These are phyloP conservation scores for Cytospora piceicola DNA, from an alignment of 2,329 filamentous ascomycete species.

Conservation along the genomic window DNA sequence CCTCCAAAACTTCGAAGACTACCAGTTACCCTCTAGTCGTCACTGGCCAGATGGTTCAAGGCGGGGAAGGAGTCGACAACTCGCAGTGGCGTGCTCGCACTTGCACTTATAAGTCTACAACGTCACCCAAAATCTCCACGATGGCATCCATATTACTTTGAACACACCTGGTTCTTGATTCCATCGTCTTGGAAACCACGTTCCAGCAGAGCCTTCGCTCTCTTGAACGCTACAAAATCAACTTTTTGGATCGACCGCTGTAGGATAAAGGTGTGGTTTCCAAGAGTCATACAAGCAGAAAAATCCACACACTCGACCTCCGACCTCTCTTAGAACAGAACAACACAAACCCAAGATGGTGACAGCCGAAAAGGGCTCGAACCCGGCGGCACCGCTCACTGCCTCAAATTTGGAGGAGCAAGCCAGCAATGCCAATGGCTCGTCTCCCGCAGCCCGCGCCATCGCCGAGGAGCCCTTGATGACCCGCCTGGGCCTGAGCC, in stretches of 20 bases:
- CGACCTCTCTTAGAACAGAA: too few species aligned
- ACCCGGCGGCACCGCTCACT: too few species aligned
- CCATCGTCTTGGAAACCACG: not conserved
- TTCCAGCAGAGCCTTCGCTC: not conserved
- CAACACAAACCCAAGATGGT: not conserved
- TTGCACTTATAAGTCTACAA: too few species aligned
- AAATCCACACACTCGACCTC: too few species aligned
- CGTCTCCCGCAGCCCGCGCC: slow-evolving; percentile 14
- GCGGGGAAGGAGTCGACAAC: too few species aligned
- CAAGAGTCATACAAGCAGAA: not conserved
- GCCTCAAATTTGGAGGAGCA: slow-evolving; percentile 2
- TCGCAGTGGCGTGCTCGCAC: too few species aligned
- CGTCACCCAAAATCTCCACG: too few species aligned
- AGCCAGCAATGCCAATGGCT: slow-evolving; percentile 7
- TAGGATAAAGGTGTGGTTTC: not conserved
- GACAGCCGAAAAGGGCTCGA: not conserved
- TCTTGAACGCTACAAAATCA: not conserved
- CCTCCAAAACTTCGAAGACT: too few species aligned
- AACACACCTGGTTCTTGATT: not conserved
- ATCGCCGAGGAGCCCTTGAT: slow-evolving; percentile 38
- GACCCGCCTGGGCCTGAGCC: slow-evolving; percentile 47
- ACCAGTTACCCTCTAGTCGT: too few species aligned
- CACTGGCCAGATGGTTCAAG: too few species aligned
- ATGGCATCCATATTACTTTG: too few species aligned
- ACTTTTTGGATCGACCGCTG: not conserved